A percentile compares a stretch with the other conserved stretches of the same genome.
phyloP scores from a whole-genome alignment of 2,329 filamentous ascomycete genomes.

The Fusarium sp. region DNA sequence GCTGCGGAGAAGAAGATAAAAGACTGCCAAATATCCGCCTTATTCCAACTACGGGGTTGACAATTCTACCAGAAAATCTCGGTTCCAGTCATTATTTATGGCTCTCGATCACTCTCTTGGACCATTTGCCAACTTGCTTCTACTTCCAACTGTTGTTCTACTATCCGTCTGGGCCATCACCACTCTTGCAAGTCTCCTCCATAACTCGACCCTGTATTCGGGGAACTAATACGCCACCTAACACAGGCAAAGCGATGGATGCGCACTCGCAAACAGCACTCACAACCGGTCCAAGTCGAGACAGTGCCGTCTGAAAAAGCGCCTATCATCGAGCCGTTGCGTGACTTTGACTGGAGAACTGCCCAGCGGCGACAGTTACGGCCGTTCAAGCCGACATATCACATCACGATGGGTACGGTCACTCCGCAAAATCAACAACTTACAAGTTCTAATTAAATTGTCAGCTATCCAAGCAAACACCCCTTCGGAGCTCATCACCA shows the following conservation, averaged over 20 bases:
- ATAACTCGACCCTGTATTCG: not conserved
- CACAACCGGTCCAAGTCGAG: not conserved
- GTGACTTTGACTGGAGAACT: slow-evolving; percentile 31
- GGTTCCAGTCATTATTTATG: slow-evolving; percentile 11
- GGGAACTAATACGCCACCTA: not conserved
- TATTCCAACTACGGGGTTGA: not conserved
- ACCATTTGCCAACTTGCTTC: slow-evolving; percentile 13
- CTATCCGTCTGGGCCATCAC: slow-evolving; percentile 21
- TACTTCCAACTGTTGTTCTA: slow-evolving; percentile 19
- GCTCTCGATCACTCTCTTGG: not conserved
- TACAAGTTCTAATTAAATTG: not conserved
- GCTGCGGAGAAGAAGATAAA: not conserved
- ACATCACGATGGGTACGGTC: slow-evolving; percentile 31
- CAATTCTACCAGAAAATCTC: not conserved
- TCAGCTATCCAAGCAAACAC: slow-evolving; percentile 56
- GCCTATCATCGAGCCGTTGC: slow-evolving; percentile 5
- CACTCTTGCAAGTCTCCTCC: slow-evolving; percentile 14
- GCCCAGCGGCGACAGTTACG: slow-evolving; percentile 11
- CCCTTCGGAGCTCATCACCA: slow-evolving; percentile 62
- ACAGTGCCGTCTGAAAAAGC: slow-evolving; percentile 10
- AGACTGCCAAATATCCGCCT: not conserved
- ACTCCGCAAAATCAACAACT: rapidly evolving
- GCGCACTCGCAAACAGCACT: slow-evolving; percentile 19
- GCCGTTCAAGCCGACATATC: slow-evolving; percentile 32
- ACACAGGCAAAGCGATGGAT: slow-evolving; percentile 38